Percentiles rank a stretch among this genome's conserved stretches.
Evolutionary conservation across 192 early-diverging fungal species (phyloP).

Genomic region (Coemansia sp.): DNA sequence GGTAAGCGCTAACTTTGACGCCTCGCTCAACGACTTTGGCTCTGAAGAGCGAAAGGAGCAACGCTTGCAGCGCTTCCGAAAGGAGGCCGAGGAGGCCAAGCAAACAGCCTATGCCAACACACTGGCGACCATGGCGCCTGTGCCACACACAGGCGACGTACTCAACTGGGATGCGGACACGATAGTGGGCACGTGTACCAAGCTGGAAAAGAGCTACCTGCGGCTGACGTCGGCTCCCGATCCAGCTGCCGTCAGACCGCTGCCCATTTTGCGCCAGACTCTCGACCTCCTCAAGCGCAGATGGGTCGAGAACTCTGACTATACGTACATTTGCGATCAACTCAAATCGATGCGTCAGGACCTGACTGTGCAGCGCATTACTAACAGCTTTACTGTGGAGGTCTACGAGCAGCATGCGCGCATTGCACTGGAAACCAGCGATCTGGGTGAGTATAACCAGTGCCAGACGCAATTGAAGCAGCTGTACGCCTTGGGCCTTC

Average conservation of each 20-base stretch:
- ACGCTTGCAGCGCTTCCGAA: conserved; percentile 46
- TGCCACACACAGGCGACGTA: conserved; percentile 60
- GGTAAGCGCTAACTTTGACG: conserved; percentile 10
- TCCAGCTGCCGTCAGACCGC: conserved; percentile 91
- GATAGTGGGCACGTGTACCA: conserved; percentile 85
- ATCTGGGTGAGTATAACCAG: conserved; percentile 98
- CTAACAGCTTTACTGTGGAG: conserved; percentile 90
- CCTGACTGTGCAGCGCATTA: conserved; percentile 93
- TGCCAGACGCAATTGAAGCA: conserved; percentile 94
- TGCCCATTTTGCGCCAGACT: conserved; percentile 75
- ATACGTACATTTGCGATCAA: conserved; percentile 96
- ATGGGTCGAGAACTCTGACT: conserved; percentile 87
- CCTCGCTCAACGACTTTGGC: conserved; percentile 31
- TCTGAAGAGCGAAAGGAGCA: conserved; percentile 50
- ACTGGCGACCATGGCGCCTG: conserved; percentile 31
- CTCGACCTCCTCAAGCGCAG: conserved; percentile 75
- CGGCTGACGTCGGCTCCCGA: conserved; percentile 94
- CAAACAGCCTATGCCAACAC: conserved; percentile 29
- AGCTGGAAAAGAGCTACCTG: conserved; percentile 92
- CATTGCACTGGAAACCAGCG: conserved; percentile 95
- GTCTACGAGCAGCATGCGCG: conserved; percentile 96
- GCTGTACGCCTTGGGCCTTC: conserved; percentile 74
- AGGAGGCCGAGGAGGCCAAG: conserved; percentile 40
- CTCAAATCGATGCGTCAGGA: conserved; percentile 97
- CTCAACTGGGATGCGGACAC: conserved; percentile 81